These are phyloP conservation scores for Coniosporium tulheliwenetii DNA, from an alignment of 2,329 filamentous ascomycete genomes.

Conservation along the genomic window DNA sequence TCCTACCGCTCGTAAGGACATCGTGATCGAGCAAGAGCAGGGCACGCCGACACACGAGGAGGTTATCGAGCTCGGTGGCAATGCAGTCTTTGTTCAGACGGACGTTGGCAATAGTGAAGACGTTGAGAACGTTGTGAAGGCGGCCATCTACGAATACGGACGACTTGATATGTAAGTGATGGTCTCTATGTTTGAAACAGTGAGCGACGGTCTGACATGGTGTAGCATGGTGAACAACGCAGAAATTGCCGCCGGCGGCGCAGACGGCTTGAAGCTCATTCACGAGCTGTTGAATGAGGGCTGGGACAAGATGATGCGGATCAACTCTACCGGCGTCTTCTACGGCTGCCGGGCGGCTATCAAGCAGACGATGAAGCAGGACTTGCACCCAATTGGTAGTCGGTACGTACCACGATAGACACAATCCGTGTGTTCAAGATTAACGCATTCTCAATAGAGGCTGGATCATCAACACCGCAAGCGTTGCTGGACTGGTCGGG, in stretches of 20 bases:
- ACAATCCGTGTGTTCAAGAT: no score
- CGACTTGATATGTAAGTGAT: background rate
- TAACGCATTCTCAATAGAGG: conserved; percentile 15
- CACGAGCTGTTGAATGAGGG: conserved; percentile 8
- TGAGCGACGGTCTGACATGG: background rate
- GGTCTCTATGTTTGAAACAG: no score
- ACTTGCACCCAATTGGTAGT: conserved; percentile 20
- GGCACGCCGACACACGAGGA: conserved; percentile 19
- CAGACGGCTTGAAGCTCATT: no score
- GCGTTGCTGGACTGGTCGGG: conserved; percentile 25
- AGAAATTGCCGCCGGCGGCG: no score
- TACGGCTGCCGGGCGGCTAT: conserved; percentile 25
- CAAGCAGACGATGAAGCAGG: conserved; percentile 23
- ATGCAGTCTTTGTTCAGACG: conserved; percentile 25
- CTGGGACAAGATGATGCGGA: conserved; percentile 9
- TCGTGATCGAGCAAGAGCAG: conserved; percentile 9
- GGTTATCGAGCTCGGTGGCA: conserved; percentile 18
- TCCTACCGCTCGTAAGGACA: no score
- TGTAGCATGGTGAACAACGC: conserved; percentile 30
- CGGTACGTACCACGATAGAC: no score
- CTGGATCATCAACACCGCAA: conserved; percentile 35
- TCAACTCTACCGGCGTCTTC: conserved; percentile 25
- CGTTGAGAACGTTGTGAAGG: conserved; percentile 21
- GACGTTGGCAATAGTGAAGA: conserved; percentile 24
- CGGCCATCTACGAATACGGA: conserved; percentile 12